Percentiles rank a stretch among this genome's conserved stretches.
Conservation (phyloP, 192 early-diverging fungal genomes). For the Haplosporangium gracile region DNA sequence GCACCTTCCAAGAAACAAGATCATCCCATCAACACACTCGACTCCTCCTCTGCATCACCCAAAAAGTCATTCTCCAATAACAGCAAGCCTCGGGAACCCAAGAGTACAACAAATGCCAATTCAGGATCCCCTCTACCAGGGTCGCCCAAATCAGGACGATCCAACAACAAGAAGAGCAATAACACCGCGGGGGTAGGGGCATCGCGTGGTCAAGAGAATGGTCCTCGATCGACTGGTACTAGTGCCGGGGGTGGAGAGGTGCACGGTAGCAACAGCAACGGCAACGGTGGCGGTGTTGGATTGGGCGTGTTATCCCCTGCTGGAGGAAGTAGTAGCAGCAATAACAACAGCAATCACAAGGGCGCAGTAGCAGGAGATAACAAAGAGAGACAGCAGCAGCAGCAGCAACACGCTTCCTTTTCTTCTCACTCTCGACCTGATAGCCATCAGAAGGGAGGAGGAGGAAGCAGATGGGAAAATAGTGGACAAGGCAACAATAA, state of each 20-base stretch:
- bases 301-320: neutral
- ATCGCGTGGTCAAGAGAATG: neutral
- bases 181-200: neutral
- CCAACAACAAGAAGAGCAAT: neutral
- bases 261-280: neutral
- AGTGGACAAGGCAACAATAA: neutral
- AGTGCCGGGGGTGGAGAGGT: neutral
- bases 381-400: neutral
- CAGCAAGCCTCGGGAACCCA: neutral
- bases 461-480: neutral
- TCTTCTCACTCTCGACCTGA: neutral
- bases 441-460: neutral
- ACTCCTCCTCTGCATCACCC: neutral
- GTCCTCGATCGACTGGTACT: neutral
- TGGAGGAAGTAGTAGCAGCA: neutral
- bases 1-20: slow-evolving; percentile 1
- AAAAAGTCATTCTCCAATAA: neutral
- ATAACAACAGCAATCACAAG: neutral
- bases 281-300: neutral
- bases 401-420: neutral
- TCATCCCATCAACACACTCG: neutral
- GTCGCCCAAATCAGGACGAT: neutral
- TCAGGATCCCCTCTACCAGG: neutral
- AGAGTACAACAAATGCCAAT: neutral
- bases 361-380: neutral